Percentiles rank a stretch among this genome's conserved stretches.
Conservation (phyloP, 176 grass and related monocot genomes). For the Pharus latifolius region DNA sequence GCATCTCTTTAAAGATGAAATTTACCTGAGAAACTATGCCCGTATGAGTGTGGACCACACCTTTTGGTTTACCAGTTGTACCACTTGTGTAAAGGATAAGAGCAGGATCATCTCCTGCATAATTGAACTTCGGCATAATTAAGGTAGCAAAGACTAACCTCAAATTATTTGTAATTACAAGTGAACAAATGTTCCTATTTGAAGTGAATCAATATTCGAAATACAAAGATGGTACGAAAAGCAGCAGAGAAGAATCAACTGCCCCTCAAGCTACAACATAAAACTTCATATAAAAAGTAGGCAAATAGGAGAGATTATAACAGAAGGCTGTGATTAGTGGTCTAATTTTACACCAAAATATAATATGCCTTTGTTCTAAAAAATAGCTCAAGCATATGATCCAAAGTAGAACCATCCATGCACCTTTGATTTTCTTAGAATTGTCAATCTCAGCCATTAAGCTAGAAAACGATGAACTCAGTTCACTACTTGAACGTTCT, state of each 20-base stretch:
- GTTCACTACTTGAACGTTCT: conserved; percentile 29
- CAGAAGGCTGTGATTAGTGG: too few species aligned
- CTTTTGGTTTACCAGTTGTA: conserved; percentile 97
- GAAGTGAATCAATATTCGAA: not conserved
- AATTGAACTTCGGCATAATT: conserved; percentile 5
- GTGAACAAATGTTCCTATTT: not conserved
- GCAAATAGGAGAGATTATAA: too few species aligned
- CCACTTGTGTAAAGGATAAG: conserved; percentile 98
- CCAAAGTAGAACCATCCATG: not conserved
- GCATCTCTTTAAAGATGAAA: conserved; percentile 4
- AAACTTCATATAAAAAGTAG: too few species aligned
- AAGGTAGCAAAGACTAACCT: not conserved
- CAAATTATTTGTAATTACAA: not conserved
- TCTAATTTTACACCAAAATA: too few species aligned
- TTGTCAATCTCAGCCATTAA: conserved; percentile 51
- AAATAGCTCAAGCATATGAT: too few species aligned
- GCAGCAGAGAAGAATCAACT: conserved; percentile 1
- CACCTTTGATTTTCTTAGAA: conserved; percentile 38
- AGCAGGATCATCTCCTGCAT: conserved; percentile 79
- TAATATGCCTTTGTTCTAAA: too few species aligned
- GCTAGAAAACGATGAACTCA: conserved; percentile 31
- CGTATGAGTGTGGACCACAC: conserved; percentile 80
- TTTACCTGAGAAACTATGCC: conserved; percentile 76
- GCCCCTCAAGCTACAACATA: too few species aligned
- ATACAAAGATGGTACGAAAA: not conserved